Conservation (phyloP, 345 rosid species). For the Linum trigynum region DNA sequence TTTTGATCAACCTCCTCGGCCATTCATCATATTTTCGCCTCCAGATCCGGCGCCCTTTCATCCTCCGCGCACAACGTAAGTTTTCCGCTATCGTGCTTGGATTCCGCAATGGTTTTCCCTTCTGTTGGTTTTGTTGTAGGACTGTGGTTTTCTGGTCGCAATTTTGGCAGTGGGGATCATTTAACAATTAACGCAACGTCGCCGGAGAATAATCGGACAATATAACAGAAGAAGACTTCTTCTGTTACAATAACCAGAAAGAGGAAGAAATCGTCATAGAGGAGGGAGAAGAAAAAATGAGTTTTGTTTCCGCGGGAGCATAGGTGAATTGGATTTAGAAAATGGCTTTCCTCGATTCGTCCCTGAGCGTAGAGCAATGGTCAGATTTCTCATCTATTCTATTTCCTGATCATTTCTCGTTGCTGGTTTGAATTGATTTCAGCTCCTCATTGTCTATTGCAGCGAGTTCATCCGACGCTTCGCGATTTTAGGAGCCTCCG, state of each 20-base stretch:
- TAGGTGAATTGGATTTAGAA: conserved; percentile 22
- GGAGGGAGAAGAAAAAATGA: conserved; percentile 15
- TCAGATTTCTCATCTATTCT: conserved; percentile 1
- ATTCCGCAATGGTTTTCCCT: background rate
- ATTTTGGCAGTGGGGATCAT: background rate
- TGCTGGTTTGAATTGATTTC: background rate
- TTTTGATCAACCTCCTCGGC: too few relatives aligned
- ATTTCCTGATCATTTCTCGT: too few relatives aligned
- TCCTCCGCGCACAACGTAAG: conserved; percentile 4
- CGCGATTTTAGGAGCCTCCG: too few relatives aligned
- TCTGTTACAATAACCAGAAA: too few relatives aligned
- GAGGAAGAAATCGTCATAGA: background rate
- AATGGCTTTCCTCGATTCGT: conserved; percentile 16
- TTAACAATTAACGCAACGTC: too few relatives aligned
- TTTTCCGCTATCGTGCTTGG: background rate
- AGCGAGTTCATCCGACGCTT: conserved; percentile 25
- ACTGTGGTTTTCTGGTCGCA: background rate
- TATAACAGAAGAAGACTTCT: too few relatives aligned
- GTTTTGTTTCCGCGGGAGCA: conserved; percentile 19
- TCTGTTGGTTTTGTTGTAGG: too few relatives aligned
- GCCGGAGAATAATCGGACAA: too few relatives aligned
- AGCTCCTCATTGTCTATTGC: conserved; percentile 3
- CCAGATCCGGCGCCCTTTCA: conserved; percentile 8
- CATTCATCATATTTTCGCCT: background rate
- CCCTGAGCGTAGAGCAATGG: conserved; percentile 18